Percentiles rank a stretch among this genome's conserved stretches.
These are phyloP conservation scores for Rhizophora apiculata DNA, from an alignment of 345 rosid species.

Conservation along the genomic window DNA sequence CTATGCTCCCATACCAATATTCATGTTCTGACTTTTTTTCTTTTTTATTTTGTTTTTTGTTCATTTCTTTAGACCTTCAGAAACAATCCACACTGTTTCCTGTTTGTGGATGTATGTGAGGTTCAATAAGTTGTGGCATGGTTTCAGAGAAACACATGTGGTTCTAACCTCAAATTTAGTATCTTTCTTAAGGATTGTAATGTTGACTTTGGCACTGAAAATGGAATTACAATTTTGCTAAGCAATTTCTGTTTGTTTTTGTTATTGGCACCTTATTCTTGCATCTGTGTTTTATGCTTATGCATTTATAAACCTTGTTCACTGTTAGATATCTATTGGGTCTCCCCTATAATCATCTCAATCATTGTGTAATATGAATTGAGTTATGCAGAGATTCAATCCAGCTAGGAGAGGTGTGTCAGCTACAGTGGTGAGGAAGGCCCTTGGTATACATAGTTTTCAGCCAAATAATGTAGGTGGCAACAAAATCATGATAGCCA, in stretches of 20 bases:
- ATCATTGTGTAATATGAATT: slow-evolving; percentile 1
- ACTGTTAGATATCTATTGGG: neutral
- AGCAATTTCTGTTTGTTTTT: neutral
- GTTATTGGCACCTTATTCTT: neutral
- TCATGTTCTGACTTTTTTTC: neutral
- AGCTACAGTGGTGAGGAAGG: slow-evolving; percentile 37
- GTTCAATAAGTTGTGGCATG: no score
- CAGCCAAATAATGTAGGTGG: slow-evolving; percentile 33
- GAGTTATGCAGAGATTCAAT: slow-evolving; percentile 54
- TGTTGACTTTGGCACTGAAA: neutral
- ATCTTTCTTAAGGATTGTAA: neutral
- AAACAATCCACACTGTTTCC: neutral
- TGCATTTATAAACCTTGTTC: neutral
- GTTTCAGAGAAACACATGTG: no score
- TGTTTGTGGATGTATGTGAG: neutral
- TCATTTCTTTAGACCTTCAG: neutral
- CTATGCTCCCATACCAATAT: slow-evolving; percentile 6
- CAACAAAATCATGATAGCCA: slow-evolving; percentile 26
- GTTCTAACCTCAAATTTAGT: no score
- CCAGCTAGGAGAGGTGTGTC: slow-evolving; percentile 44
- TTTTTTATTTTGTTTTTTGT: neutral
- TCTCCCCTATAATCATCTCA: no score
- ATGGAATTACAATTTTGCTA: neutral
- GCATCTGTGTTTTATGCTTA: neutral
- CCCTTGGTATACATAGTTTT: slow-evolving; percentile 32